phyloP scores from a whole-genome alignment of 495 filamentous ascomycete species.

The Coniosporium apollinis region DNA sequence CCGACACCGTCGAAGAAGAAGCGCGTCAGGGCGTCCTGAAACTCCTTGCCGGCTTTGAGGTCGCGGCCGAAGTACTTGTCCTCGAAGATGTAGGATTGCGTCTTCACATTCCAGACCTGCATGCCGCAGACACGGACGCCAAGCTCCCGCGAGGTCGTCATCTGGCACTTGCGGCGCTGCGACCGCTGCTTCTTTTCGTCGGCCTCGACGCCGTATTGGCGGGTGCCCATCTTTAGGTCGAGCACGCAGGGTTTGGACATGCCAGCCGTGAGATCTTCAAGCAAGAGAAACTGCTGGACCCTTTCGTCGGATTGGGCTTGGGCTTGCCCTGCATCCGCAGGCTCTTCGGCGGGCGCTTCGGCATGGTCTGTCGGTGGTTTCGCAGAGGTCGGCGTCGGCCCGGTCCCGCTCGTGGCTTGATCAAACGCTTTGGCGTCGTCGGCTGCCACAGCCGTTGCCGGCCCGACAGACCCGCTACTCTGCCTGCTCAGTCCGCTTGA shows the following conservation, averaged over 20 bases:
- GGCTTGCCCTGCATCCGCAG: constrained; percentile 65
- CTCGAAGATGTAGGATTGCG: constrained; percentile 69
- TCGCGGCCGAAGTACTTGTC: constrained; percentile 96
- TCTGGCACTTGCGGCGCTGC: constrained; percentile 79
- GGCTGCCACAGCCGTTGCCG: background rate
- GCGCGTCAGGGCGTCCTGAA: constrained; percentile 71
- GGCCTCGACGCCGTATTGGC: constrained; percentile 93
- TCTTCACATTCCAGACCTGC: constrained; percentile 83
- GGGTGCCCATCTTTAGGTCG: constrained; percentile 98
- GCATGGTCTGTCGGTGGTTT: background rate
- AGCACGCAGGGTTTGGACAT: constrained; percentile 95
- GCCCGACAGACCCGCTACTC: background rate
- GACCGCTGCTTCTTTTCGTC: constrained; percentile 82
- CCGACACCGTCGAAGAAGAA: constrained; percentile 88
- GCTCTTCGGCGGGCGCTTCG: constrained; percentile 10
- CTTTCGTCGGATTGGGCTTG: constrained; percentile 51
- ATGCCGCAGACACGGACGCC: constrained; percentile 91
- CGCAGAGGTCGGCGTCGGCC: background rate
- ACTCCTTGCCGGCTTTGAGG: constrained; percentile 75
- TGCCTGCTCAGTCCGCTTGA: background rate
- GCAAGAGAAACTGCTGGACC: constrained; percentile 78
- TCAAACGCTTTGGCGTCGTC: background rate
- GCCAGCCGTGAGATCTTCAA: constrained; percentile 94
- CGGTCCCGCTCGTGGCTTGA: background rate
- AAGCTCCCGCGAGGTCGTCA: constrained; percentile 78